Base-by-base conservation (phyloP, 2,329 filamentous ascomycete genomes). In the Paracamarosporium sp. region DNA sequence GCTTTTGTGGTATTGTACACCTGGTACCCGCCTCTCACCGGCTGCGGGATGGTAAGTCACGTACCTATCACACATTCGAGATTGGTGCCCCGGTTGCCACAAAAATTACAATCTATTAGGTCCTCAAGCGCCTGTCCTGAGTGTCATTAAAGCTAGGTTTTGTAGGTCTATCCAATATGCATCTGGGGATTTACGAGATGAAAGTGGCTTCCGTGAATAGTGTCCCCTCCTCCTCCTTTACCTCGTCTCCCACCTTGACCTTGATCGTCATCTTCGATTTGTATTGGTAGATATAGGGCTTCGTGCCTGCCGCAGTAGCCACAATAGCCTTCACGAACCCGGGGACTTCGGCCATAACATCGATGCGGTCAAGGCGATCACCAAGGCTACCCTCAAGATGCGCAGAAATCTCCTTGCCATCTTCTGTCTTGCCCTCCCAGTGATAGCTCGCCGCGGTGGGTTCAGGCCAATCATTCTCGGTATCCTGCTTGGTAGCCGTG, bases 221-320 rank as follows among this genome's bases (percentile, higher is more conserved):
- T 45, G 80, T 82, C 46, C 95, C 95, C 72, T 93, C 82, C 77
- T 98, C 94, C 17, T 84, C 82, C 60, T 88, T 85, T 69, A 93
- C 90, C 69, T 91, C 84, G 57, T 93, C 93, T 47, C 91, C 93
- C 62, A 94, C 84, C 79, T 93, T 95, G 67, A 99, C 71, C 83
- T 95, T 94, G 66, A 99, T 80, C 15, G 86, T 86, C 56, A 92
- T 83, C 70, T 86, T 86, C 56, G 91, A 90, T 17, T 83, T 84
- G 78, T 89, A 98, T 90, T 97, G 95, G 80, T 97, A 99, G 69
- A 99, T 98, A 78, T 97, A 99, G 5, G 95, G 95, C 82, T 93
- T 95, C 27, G 95, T 96, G 61, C 95, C 95, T 3, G 90, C 92
- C 12, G 94, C 92, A 63, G 86, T 89, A 41, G 91, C 91, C 25